Conservation (phyloP, 192 early-diverging fungal genomes). For the Mortierella hygrophila region DNA sequence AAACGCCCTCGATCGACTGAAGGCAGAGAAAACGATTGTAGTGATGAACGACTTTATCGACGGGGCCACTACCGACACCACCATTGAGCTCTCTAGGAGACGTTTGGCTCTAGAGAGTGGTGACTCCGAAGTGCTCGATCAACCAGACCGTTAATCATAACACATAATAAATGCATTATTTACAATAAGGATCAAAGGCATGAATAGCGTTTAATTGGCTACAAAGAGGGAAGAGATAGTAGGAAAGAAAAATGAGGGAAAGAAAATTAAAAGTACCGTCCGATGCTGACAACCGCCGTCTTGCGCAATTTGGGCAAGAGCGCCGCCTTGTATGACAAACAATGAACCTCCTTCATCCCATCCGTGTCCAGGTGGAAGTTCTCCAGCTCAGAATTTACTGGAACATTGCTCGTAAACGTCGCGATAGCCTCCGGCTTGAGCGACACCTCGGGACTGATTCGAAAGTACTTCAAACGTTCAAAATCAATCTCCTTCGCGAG, state of each 20-base stretch:
- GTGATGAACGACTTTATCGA: conserved; percentile 46
- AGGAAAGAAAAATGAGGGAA: too few species aligned
- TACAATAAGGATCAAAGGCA: too few species aligned
- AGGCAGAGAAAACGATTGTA: conserved; percentile 30
- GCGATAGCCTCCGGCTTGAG: conserved; percentile 29
- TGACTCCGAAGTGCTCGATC: background rate
- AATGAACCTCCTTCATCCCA: conserved; percentile 6
- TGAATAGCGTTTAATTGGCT: too few species aligned
- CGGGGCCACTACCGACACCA: conserved; percentile 31
- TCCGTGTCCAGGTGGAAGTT: conserved; percentile 34
- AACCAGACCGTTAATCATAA: background rate
- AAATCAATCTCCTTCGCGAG: conserved; percentile 42
- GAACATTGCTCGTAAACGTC: conserved; percentile 30
- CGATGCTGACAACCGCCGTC: conserved; percentile 37
- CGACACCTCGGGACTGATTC: conserved; percentile 24
- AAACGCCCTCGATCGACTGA: conserved; percentile 32
- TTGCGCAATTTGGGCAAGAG: conserved; percentile 15
- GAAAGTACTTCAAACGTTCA: conserved; percentile 23
- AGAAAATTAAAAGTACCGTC: conserved; percentile 11
- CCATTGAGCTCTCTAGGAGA: conserved; percentile 15
- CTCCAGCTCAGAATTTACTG: conserved; percentile 25
- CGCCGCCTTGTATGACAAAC: conserved; percentile 9
- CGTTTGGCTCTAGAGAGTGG: background rate
- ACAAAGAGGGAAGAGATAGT: too few species aligned
- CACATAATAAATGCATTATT: too few species aligned